Evolutionary conservation across 495 filamentous ascomycete species (phyloP).

Genomic region (Paragyromitra xinjiangensis): DNA sequence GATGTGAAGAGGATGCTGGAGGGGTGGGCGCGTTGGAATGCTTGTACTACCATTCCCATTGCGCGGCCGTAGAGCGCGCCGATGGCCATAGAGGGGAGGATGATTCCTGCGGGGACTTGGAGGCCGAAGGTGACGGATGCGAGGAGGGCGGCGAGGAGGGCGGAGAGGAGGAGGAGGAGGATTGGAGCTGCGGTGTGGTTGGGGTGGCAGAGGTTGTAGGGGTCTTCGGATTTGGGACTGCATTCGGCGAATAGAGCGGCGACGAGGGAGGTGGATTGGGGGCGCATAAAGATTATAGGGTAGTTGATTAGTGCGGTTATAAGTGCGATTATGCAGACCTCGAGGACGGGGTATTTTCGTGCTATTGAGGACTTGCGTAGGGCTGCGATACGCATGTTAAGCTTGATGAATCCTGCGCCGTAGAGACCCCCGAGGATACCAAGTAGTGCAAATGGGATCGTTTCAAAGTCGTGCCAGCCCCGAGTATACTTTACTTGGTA

Average conservation of each 20-base stretch:
- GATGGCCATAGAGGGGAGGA: slow-evolving; percentile 96
- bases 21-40: slow-evolving; percentile 84
- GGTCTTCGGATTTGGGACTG: slow-evolving; percentile 76
- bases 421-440: slow-evolving; percentile 92
- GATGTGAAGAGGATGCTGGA: slow-evolving; percentile 76
- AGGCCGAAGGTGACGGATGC: slow-evolving; percentile 92
- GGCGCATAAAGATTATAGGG: slow-evolving; percentile 93
- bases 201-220: slow-evolving; percentile 82
- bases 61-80: slow-evolving; percentile 93
- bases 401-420: slow-evolving; percentile 90
- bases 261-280: slow-evolving; percentile 90
- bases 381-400: slow-evolving; percentile 85
- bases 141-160: slow-evolving; percentile 82
- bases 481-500: slow-evolving; percentile 95
- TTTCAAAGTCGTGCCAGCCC: slow-evolving; percentile 94
- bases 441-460: slow-evolving; percentile 85
- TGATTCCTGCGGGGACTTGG: slow-evolving; percentile 95
- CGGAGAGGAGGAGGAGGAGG: slow-evolving; percentile 78
- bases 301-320: slow-evolving; percentile 90
- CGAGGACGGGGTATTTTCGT: slow-evolving; percentile 72
- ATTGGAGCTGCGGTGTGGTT: slow-evolving; percentile 74
- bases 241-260: slow-evolving; percentile 93
- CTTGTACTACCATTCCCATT: slow-evolving; percentile 85
- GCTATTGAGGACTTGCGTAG: slow-evolving; percentile 76
- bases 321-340: slow-evolving; percentile 77